A percentile compares a stretch with the other conserved stretches of the same genome.
Conservation (phyloP, 2,329 filamentous ascomycete genomes). For the Thelonectria olida region DNA sequence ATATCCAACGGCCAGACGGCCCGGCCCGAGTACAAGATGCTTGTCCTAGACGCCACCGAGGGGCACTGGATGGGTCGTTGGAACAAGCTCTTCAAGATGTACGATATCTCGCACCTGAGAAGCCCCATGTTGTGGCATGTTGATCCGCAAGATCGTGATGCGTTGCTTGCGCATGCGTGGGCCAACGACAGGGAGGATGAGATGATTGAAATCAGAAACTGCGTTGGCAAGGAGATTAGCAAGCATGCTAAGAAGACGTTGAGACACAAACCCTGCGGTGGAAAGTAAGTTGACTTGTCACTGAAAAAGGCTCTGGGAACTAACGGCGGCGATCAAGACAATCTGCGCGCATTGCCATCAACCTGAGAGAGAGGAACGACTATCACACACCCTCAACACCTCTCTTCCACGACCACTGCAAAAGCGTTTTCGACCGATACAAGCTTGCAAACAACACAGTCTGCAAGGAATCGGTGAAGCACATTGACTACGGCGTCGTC, state of each 20-base stretch:
- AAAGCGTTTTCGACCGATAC: conserved; percentile 66
- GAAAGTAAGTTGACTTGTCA: conserved; percentile 50
- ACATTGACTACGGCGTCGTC: conserved; percentile 68
- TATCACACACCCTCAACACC: conserved; percentile 72
- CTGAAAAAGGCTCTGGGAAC: neutral
- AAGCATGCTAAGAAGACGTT: conserved; percentile 78
- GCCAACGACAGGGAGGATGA: conserved; percentile 68
- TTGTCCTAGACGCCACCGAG: conserved; percentile 74
- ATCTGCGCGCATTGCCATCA: conserved; percentile 61
- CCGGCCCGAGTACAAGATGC: conserved; percentile 52
- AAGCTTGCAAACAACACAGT: conserved; percentile 58
- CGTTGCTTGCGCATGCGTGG: conserved; percentile 74
- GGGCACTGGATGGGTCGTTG: conserved; percentile 75
- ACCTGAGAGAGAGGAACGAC: conserved; percentile 74
- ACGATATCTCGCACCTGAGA: conserved; percentile 76
- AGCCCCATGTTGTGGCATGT: conserved; percentile 88
- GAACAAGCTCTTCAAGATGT: conserved; percentile 73
- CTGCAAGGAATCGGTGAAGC: conserved; percentile 65
- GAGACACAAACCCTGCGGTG: conserved; percentile 45
- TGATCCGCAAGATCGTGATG: conserved; percentile 79
- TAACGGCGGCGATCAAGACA: conserved; percentile 41
- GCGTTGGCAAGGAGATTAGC: conserved; percentile 81
- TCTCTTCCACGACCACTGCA: conserved; percentile 71
- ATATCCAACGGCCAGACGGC: conserved; percentile 21
- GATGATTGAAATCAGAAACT: conserved; percentile 74